phyloP scores from a whole-genome alignment of 1,139 yeast species.

The Hemisphaericaspora xylanilytica region DNA sequence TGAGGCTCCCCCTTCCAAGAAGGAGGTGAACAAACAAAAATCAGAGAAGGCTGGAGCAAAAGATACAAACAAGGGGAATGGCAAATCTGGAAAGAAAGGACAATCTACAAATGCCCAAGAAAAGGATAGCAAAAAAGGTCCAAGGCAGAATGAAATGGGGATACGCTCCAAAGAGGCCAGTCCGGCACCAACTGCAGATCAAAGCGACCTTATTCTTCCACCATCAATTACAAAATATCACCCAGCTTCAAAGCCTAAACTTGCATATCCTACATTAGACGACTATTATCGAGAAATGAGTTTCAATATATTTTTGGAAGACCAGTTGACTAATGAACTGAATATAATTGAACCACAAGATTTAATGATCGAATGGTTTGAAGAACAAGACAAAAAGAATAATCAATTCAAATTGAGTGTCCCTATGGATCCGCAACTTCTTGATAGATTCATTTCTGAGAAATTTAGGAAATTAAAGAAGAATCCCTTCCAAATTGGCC shows the following conservation, averaged over 20 bases:
- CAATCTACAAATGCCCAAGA: neutral
- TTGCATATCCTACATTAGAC: constrained; percentile 47
- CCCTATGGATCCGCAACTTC: constrained; percentile 35
- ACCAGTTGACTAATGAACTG: constrained; percentile 44
- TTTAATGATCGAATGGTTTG: constrained; percentile 52
- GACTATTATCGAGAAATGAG: constrained; percentile 61
- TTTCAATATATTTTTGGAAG: constrained; percentile 61
- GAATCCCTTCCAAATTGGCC: constrained; percentile 47
- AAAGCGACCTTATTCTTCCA: constrained; percentile 20
- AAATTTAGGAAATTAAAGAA: constrained; percentile 42
- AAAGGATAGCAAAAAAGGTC: neutral
- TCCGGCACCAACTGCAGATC: constrained; percentile 5
- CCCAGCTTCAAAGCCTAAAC: constrained; percentile 37
- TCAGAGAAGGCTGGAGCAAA: neutral
- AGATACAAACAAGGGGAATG: neutral
- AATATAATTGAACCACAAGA: constrained; percentile 35
- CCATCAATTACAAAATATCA: constrained; percentile 25
- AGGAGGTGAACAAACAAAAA: neutral
- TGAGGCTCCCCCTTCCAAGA: neutral
- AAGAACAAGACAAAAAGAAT: constrained; percentile 43
- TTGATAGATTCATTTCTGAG: constrained; percentile 42
- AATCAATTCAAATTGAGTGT: constrained; percentile 38
- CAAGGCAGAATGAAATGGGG: neutral
- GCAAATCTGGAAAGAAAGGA: neutral
- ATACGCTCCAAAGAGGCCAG: neutral